These are phyloP conservation scores for Austroboletus eburneus DNA, from an alignment of 768 basidiomycete genomes.

Conservation along the genomic window DNA sequence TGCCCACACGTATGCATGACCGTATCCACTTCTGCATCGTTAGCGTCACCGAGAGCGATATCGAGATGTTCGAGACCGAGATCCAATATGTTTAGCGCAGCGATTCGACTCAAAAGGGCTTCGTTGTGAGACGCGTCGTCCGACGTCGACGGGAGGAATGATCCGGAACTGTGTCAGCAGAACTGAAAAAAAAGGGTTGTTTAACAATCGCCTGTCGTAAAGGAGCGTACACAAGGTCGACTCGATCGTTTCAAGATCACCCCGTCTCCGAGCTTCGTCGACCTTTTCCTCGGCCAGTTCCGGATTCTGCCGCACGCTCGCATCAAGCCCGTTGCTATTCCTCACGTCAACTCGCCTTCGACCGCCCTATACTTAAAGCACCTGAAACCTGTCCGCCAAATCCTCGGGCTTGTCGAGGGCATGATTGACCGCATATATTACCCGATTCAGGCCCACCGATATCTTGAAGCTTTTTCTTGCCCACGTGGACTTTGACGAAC, in stretches of 20 bases:
- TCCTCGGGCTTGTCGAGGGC: no score
- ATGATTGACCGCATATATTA: no score
- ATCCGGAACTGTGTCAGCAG: constrained; percentile 34
- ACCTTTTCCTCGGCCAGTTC: constrained; percentile 4
- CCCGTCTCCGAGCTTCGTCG: constrained; percentile 46
- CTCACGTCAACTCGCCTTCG: no score
- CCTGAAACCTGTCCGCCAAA: no score
- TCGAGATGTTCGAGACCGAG: constrained; percentile 86
- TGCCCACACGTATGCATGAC: constrained; percentile 75
- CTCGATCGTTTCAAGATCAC: constrained; percentile 73
- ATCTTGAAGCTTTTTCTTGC: no score
- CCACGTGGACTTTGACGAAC: no score
- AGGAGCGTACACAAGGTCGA: constrained; percentile 64
- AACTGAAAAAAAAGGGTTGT: no score
- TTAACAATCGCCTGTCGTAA: constrained; percentile 67
- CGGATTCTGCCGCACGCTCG: constrained; percentile 10
- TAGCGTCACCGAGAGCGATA: constrained; percentile 59
- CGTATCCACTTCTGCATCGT: constrained; percentile 47
- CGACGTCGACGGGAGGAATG: constrained; percentile 73
- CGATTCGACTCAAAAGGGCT: constrained; percentile 81
- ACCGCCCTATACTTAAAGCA: no score
- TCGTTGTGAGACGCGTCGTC: constrained; percentile 87
- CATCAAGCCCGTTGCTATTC: no score
- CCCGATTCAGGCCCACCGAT: no score
- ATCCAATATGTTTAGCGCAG: constrained; percentile 89